Evolutionary conservation across 495 filamentous ascomycete genomes (phyloP).

Genomic region (Apiosordaria backusii): DNA sequence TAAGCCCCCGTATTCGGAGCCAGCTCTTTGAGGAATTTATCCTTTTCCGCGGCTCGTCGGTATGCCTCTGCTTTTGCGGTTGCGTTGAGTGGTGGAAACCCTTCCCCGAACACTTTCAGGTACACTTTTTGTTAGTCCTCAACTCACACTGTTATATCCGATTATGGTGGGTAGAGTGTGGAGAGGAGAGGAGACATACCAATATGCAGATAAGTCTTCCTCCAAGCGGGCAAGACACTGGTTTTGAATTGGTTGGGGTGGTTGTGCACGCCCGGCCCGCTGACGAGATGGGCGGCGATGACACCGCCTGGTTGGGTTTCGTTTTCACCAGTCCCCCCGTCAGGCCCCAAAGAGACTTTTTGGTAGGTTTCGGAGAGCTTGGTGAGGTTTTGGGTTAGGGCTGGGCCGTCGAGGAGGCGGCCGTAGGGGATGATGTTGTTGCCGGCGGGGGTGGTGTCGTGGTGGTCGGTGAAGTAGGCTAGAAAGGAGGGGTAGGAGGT

Average conservation of each 20-base stretch:
- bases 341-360: background rate
- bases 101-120: constrained; percentile 13
- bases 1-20: constrained; percentile 39
- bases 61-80: constrained; percentile 38
- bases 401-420: constrained; percentile 35
- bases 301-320: constrained; percentile 13
- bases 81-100: constrained; percentile 35
- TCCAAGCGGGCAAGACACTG: constrained; percentile 56
- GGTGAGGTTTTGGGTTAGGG: constrained; percentile 29
- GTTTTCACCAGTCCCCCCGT: background rate
- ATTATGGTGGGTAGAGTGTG: too few relatives aligned
- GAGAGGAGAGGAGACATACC: background rate
- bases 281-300: constrained; percentile 29
- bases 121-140: background rate
- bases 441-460: constrained; percentile 33
- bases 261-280: constrained; percentile 35
- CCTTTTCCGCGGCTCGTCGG: constrained; percentile 39
- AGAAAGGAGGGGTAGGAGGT: constrained; percentile 37
- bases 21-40: constrained; percentile 40
- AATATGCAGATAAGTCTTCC: constrained; percentile 46
- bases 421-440: constrained; percentile 42
- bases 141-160: background rate
- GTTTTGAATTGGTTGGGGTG: constrained; percentile 27
- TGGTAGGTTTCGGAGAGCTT: constrained; percentile 20
- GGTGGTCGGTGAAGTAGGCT: constrained; percentile 43